Base-by-base conservation (phyloP, 2,329 filamentous ascomycete species). In the Macrophomina pseudophaseolina region DNA sequence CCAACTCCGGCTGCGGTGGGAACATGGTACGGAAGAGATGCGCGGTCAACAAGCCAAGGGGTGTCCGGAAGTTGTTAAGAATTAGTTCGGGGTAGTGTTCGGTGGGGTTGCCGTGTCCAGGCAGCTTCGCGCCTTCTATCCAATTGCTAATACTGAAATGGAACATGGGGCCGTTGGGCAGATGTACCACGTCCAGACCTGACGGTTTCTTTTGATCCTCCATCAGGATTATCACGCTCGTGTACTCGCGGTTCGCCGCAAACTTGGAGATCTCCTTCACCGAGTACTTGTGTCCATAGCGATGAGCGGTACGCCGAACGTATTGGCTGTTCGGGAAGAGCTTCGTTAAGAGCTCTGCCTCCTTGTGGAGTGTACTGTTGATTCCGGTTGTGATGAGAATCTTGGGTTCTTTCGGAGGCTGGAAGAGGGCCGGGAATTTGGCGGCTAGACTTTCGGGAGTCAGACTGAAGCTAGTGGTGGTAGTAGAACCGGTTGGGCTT, bases 41-140 rank as follows among this genome's bases (percentile, higher is more conserved):
- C 8, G 94, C 94, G 0, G 94, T 93, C 46, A 98, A 83, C 9
- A 97, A 84, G 80, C 95, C 95, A 1, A 99, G 85, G 0, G 94
- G 93, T 0, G 95, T 99, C 73, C 91, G 91, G 84, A 99, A 99
- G 76, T 95, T 94, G 80, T 98, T 98, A 62, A 97, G 85, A 42
- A 97, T 86, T 33, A 97, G 84, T 79, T 97, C 94, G 0, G 94
- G 93, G 74, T 92, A 93, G 80, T 97, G 94, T 58, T 92, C 91
- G 1, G 94, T 97, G 0, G 93, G 88, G 71, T 94, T 94, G 80
- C 88, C 95, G 76, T 99, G 94, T 1, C 94, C 94, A 0, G 93
- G 93, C 14, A 99, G 85, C 70, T 91, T 92, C 76, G 91, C 92
- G 60, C 92, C 92, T 72, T 96, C 92, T 42, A 97, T 85, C 90